A percentile compares a stretch with the other conserved stretches of the same genome.
phyloP scores from a whole-genome alignment of 2,329 filamentous ascomycete genomes.

The Aspergillus pseudotamarii region DNA sequence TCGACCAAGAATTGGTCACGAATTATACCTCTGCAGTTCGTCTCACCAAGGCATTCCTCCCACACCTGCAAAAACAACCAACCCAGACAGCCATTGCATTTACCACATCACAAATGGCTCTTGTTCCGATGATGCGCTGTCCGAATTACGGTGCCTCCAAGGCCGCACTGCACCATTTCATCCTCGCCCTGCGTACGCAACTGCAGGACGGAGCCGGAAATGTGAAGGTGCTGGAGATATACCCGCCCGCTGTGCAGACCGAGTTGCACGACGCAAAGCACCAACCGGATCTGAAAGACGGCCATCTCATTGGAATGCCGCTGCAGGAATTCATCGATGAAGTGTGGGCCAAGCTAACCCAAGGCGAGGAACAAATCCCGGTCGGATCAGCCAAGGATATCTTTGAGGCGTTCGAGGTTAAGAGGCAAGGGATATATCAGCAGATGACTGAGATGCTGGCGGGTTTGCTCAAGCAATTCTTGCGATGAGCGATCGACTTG shows the following conservation, averaged over 20 bases:
- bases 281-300: slow-evolving; percentile 56
- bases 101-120: slow-evolving; percentile 55
- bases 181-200: slow-evolving; percentile 56
- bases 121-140: slow-evolving; percentile 52
- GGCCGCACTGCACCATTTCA: slow-evolving; percentile 58
- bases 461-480: slow-evolving; percentile 25
- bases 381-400: slow-evolving; percentile 48
- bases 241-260: slow-evolving; percentile 60
- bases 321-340: slow-evolving; percentile 55
- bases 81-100: slow-evolving; percentile 48
- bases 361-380: slow-evolving; percentile 56
- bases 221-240: slow-evolving; percentile 59
- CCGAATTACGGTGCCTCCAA: slow-evolving; percentile 60
- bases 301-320: slow-evolving; percentile 56
- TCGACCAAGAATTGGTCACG: slow-evolving; percentile 52
- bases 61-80: slow-evolving; percentile 50
- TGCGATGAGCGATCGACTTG: slow-evolving; percentile 13
- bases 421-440: slow-evolving; percentile 48
- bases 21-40: slow-evolving; percentile 56
- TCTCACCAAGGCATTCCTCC: slow-evolving; percentile 54
- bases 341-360: slow-evolving; percentile 49
- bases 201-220: slow-evolving; percentile 44
- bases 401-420: slow-evolving; percentile 52
- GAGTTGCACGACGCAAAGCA: slow-evolving; percentile 59
- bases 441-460: slow-evolving; percentile 28